These are phyloP conservation scores for Geopyxis carbonaria DNA, from an alignment of 495 filamentous ascomycete genomes.

Conservation along the genomic window DNA sequence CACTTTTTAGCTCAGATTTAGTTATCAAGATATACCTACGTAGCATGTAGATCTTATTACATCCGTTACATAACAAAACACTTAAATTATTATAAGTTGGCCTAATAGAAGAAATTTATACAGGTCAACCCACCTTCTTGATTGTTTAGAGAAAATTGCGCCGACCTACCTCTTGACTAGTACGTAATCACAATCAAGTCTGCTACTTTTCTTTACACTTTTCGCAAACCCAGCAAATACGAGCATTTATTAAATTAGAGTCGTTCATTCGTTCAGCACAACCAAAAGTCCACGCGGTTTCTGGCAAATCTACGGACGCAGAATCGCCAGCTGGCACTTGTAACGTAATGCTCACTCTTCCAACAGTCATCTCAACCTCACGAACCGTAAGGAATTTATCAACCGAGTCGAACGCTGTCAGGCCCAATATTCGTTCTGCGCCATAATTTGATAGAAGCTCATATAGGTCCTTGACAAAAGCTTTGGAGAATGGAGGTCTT, in stretches of 20 bases:
- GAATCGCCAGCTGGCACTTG: constrained; percentile 4
- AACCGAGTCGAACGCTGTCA: constrained; percentile 12
- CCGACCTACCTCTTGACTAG: too few species aligned
- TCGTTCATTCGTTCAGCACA: constrained; percentile 20
- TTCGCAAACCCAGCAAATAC: constrained; percentile 23
- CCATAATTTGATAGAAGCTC: constrained; percentile 10
- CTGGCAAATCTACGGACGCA: constrained; percentile 2
- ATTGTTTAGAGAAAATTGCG: too few species aligned
- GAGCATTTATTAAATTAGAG: constrained; percentile 21
- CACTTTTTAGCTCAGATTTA: too few species aligned
- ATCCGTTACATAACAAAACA: too few species aligned
- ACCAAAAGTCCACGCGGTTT: constrained; percentile 23
- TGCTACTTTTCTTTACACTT: too few species aligned
- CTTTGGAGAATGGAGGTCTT: constrained; percentile 6
- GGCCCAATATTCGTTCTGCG: constrained; percentile 15
- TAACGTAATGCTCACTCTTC: constrained; percentile 19
- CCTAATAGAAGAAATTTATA: too few species aligned
- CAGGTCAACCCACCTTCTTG: too few species aligned
- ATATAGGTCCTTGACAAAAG: constrained; percentile 18
- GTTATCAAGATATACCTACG: too few species aligned
- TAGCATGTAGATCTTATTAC: too few species aligned
- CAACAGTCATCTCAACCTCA: constrained; percentile 19
- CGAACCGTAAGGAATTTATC: constrained; percentile 8
- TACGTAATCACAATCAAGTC: too few species aligned
- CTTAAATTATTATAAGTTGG: too few species aligned